phyloP scores from a whole-genome alignment of 2,329 filamentous ascomycete genomes.

The Colletotrichum truncatum region DNA sequence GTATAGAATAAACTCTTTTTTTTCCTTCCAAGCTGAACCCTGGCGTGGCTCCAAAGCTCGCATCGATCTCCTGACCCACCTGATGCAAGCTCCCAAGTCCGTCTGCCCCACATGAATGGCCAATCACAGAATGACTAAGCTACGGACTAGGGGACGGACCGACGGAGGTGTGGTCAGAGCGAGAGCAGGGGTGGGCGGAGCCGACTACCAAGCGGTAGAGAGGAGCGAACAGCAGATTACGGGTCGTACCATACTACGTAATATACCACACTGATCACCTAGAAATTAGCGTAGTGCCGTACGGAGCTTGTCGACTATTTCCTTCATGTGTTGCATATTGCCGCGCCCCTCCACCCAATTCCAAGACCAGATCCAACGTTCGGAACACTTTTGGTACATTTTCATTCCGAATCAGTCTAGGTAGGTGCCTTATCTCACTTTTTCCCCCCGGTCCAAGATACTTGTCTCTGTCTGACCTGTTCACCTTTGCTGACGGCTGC shows the following conservation, averaged over 20 bases:
- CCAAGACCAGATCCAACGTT: not conserved
- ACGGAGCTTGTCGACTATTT: not conserved
- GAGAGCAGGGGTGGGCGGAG: not conserved
- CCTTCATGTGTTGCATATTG: not conserved
- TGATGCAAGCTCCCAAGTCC: not conserved
- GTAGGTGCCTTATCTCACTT: constrained; percentile 4
- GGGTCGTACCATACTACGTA: not conserved
- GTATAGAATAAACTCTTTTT: not conserved
- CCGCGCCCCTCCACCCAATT: not conserved
- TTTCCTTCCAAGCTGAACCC: not conserved
- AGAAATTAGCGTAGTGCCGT: not conserved
- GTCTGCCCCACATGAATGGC: not conserved
- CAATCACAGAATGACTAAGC: not conserved
- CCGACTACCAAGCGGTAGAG: not conserved
- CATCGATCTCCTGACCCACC: not conserved
- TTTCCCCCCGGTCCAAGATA: not conserved
- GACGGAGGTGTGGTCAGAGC: not conserved
- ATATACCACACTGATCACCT: not conserved
- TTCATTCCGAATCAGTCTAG: constrained; percentile 9
- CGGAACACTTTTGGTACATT: not conserved
- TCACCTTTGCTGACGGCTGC: too few relatives aligned
- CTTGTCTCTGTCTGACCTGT: not conserved
- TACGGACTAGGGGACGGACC: not conserved
- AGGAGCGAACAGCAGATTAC: not conserved
- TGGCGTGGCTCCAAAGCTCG: not conserved